These are phyloP conservation scores for Yarrowia alimentaria DNA, from an alignment of 805 yeast genomes.

Conservation along the genomic window DNA sequence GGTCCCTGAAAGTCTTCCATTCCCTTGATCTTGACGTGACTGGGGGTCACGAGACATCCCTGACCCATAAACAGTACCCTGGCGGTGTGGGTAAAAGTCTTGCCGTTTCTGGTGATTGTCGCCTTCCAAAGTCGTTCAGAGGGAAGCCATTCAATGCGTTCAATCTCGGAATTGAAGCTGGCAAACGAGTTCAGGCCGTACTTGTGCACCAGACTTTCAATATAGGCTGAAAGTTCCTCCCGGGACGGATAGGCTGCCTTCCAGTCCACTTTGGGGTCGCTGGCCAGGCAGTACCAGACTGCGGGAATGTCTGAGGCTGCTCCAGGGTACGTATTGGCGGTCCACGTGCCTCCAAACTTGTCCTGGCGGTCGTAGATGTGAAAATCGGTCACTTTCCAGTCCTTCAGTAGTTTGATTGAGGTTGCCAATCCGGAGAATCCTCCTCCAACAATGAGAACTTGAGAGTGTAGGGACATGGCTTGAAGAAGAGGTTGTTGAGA, in stretches of 20 bases:
- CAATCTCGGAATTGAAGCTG: conserved; percentile 12
- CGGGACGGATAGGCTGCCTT: conserved; percentile 29
- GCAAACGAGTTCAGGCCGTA: conserved; percentile 27
- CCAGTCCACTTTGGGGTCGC: conserved; percentile 32
- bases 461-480: conserved; percentile 16
- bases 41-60: conserved; percentile 30
- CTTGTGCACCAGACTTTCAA: conserved; percentile 28
- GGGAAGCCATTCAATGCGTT: conserved; percentile 29
- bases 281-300: conserved; percentile 31
- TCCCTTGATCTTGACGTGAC: conserved; percentile 28
- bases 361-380: conserved; percentile 29
- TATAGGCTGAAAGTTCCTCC: conserved; percentile 28
- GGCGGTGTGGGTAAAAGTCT: conserved; percentile 24
- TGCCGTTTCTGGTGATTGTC: conserved; percentile 19
- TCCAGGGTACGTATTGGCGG: conserved; percentile 33
- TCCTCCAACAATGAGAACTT: conserved; percentile 17
- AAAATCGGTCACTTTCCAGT: conserved; percentile 27
- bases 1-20: conserved; percentile 30
- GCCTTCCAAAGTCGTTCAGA: conserved; percentile 27
- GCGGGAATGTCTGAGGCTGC: conserved; percentile 33
- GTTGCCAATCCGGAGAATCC: conserved; percentile 26
- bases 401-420: conserved; percentile 19
- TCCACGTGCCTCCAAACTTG: conserved; percentile 34
- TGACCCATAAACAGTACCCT: conserved; percentile 28
- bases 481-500: too few species aligned